Base-by-base conservation (phyloP, 2,329 filamentous ascomycete genomes). In the Thelonectria blattea region DNA sequence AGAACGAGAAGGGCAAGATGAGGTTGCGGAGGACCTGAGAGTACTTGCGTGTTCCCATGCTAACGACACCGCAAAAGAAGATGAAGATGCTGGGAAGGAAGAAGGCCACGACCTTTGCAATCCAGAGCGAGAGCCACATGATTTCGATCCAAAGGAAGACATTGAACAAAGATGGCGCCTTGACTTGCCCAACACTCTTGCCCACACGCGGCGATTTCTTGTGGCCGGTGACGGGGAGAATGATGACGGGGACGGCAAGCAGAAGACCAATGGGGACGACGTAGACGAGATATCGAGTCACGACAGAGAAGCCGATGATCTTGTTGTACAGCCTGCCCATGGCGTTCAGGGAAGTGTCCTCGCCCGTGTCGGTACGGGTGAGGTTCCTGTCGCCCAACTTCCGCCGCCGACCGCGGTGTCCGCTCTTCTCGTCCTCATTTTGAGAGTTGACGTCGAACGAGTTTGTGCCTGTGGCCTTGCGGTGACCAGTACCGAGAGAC, bases 131-230 rank as follows among this genome's bases (percentile, higher is more conserved):
- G 41, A 88, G 75, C 89, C 89, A 91, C 37, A 88, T 81, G 52
- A 89, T 80, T 70, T 90, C 85, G 66, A 91, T 82, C 89, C 88
- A 90, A 49, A 89, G 77, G 68, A 90, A 90, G 49, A 91, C 79
- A 50, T 82, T 75, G 68, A 88, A 85, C 10, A 90, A 79, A 5
- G 81, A 78, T 9, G 85, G 81, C 48, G 66, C 53, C 20, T 51
- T 53, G 5, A 24, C 47, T 22, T 42, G 57, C 20, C 51, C 20
- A 22, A 58, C 50, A 49, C 58, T 45, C 27, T 37, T 49, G 6
- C 68, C 68, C 3, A 70, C 56, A 20, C 53, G 48, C 37, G 68
- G 39, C 5, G 60, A 59, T 18, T 71, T 34, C 59, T 71, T 64
- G 43, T 71, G 49, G 55, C 66, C 80, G 1, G 79, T 80, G 22